Evolutionary conservation across 441 rosid genomes (phyloP), one percentile per base, ranked within the genome.

Genomic region (Brassica hybrid): DNA sequence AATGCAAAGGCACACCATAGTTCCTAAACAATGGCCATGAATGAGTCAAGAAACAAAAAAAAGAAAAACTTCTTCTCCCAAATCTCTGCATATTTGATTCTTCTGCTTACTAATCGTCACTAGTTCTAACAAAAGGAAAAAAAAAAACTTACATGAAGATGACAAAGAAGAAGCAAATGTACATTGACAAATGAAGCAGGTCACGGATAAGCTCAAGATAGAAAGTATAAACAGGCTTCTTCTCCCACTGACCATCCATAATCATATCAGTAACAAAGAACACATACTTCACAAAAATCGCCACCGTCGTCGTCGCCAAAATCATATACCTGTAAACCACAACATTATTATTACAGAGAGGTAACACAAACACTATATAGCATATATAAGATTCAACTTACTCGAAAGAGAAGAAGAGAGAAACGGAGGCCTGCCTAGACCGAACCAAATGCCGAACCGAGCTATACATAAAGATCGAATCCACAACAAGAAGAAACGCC

Each of bases 211-310:
- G 97, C 86, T 96, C 98, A 84, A 96, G 83, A 85, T 93, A 96
- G 80, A 96, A 96, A 69, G 99, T 96, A 77, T 92, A 96, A 67
- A 96, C 91, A 66, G 98, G 93, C 83, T 90, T 96, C 74, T 75
- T 88, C 82, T 96, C 99, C 99, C 99, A 96, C 72, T 93, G 98
- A 75, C 99, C 99, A 78, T 96, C 99, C 99, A 96, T 96, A 12
- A 96, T 89, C 98, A 96, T 92, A 87, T 96, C 99, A 54, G 90
- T 96, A 34, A 93, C 94, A 71, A 89, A 90, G 86, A 96, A 96
- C 43, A 88, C 81, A 75, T 93, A 96, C 80, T 96, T 96, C 11
- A 93, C 91, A 87, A 96, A 88, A 67, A 93, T 92, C 1, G 97
- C 89, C 63, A 95, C 89, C 1, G 97, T 95, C 56, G 97, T 89